Percentiles rank a stretch among this genome's conserved stretches.
phyloP scores from a whole-genome alignment of 1,284 basidiomycete genomes.

The Rhodotorula mucilaginosa region DNA sequence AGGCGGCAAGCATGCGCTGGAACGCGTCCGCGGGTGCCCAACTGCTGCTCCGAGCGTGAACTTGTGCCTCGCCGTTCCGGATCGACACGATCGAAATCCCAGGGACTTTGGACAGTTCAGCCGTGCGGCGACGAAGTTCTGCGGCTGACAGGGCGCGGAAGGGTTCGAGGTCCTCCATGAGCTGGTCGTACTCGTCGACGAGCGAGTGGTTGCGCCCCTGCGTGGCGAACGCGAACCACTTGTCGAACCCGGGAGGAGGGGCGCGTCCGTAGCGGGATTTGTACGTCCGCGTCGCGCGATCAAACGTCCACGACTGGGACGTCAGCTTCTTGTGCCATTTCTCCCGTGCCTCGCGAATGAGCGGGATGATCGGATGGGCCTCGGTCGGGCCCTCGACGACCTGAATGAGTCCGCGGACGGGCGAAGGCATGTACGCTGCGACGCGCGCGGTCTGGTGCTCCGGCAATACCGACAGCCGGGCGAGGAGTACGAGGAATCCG shows the following conservation, averaged over 20 bases:
- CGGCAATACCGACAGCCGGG: slow-evolving; percentile 25
- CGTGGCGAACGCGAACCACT: slow-evolving; percentile 78
- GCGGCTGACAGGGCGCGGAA: slow-evolving; percentile 71
- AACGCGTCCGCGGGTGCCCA: slow-evolving; percentile 73
- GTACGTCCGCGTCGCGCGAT: slow-evolving; percentile 72
- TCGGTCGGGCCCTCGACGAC: slow-evolving; percentile 26
- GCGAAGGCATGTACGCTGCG: slow-evolving; percentile 30
- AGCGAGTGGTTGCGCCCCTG: slow-evolving; percentile 69
- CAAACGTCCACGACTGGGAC: slow-evolving; percentile 41
- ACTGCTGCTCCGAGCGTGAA: slow-evolving; percentile 49
- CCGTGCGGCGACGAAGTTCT: slow-evolving; percentile 67
- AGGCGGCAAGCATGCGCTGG: slow-evolving; percentile 58
- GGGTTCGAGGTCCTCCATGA: slow-evolving; percentile 73
- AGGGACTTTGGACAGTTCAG: slow-evolving; percentile 54
- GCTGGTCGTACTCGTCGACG: slow-evolving; percentile 84
- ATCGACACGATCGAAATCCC: slow-evolving; percentile 42
- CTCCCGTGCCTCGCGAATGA: slow-evolving; percentile 31
- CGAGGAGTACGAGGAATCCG: slow-evolving; percentile 24
- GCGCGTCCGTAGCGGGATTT: slow-evolving; percentile 66
- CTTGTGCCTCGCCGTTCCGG: slow-evolving; percentile 53
- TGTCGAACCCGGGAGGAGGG: slow-evolving; percentile 84
- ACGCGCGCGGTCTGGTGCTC: slow-evolving; percentile 23
- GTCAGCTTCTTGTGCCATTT: slow-evolving; percentile 29
- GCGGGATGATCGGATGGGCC: slow-evolving; percentile 44
- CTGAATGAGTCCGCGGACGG: slow-evolving; percentile 33